phyloP scores from a whole-genome alignment of 352 stramenopile genomes.

The Pythium phragmitis region DNA sequence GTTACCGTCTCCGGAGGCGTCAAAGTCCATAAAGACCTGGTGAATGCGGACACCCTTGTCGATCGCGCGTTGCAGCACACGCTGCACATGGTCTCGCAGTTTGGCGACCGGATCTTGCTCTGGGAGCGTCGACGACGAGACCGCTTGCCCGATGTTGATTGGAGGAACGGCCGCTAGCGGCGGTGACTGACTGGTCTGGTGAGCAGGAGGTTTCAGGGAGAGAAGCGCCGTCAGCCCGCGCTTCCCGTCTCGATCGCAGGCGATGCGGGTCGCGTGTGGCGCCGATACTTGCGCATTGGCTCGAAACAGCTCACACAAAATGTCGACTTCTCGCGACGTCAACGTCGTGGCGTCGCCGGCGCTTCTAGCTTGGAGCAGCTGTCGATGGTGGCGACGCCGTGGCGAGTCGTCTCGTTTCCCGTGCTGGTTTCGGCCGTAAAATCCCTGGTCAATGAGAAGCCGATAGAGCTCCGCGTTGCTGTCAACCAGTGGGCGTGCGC shows the following conservation, averaged over 20 bases:
- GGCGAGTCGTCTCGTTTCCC: neutral
- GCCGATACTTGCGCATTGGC: constrained; percentile 14
- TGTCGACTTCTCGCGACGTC: constrained; percentile 51
- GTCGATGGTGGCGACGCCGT: constrained; percentile 18
- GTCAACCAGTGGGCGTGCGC: constrained; percentile 70
- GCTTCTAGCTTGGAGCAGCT: constrained; percentile 25
- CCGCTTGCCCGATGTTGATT: neutral
- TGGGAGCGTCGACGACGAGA: neutral
- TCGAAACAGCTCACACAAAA: constrained; percentile 64
- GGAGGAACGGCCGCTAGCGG: neutral
- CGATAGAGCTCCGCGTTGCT: constrained; percentile 67
- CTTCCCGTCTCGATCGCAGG: constrained; percentile 47
- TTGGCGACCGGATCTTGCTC: constrained; percentile 21
- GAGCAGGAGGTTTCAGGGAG: constrained; percentile 34
- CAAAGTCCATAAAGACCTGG: constrained; percentile 65
- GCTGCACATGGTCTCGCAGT: constrained; percentile 53
- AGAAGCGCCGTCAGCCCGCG: constrained; percentile 54
- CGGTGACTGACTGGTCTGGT: neutral
- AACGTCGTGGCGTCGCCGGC: constrained; percentile 48
- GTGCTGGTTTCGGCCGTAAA: constrained; percentile 38
- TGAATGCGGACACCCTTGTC: constrained; percentile 61
- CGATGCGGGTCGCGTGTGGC: constrained; percentile 41
- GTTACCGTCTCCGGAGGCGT: constrained; percentile 57
- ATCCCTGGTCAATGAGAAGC: constrained; percentile 59
- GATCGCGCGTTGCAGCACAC: constrained; percentile 47